phyloP scores from a whole-genome alignment of 345 rosid species.

The Salix udensis region DNA sequence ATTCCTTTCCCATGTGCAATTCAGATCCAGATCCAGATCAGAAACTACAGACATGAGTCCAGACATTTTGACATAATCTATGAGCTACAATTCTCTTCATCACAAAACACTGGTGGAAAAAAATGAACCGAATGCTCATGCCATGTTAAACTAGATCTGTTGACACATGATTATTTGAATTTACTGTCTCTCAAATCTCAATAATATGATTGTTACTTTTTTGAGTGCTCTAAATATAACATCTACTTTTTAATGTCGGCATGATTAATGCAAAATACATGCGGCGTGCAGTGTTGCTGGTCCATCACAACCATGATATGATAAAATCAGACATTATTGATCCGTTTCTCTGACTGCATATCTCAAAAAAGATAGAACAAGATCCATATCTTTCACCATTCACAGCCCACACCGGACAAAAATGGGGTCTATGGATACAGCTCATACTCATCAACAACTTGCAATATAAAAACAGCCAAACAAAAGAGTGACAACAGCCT shows the following conservation, averaged over 20 bases:
- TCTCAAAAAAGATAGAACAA: not conserved
- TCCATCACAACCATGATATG: constrained; percentile 14
- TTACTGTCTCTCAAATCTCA: not conserved
- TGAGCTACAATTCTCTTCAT: not conserved
- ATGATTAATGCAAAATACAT: not conserved
- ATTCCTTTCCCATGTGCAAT: not conserved
- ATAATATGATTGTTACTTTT: not conserved
- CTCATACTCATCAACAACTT: constrained; percentile 13
- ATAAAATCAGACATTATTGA: constrained; percentile 7
- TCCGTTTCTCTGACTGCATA: constrained; percentile 5
- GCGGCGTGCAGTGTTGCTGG: constrained; percentile 15
- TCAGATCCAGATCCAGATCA: constrained; percentile 16
- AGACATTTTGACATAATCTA: not conserved
- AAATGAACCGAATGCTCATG: constrained; percentile 2
- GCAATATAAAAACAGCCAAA: not conserved
- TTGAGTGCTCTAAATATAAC: not conserved
- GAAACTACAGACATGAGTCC: not conserved
- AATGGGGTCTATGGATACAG: constrained; percentile 19
- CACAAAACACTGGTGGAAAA: not conserved
- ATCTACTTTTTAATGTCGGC: constrained; percentile 4
- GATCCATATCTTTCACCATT: not conserved
- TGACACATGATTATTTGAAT: not conserved
- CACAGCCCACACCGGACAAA: constrained; percentile 19
- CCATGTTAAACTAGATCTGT: not conserved
- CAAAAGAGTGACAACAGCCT: not conserved